Conservation (phyloP, 202 grass and related monocot species). For the Bolboschoenoplectus hybrid region DNA sequence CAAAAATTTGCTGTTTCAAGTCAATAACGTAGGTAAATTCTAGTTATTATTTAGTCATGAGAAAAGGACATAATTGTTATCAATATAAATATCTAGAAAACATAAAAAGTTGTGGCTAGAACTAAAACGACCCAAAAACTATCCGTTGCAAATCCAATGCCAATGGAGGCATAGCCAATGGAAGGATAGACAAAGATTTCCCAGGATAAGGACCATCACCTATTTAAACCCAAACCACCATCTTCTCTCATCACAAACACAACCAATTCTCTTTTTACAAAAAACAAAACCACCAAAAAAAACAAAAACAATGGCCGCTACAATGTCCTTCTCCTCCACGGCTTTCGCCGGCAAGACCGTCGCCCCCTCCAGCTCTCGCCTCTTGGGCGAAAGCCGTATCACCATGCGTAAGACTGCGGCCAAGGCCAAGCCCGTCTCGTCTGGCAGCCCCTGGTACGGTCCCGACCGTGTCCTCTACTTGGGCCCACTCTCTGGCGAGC, state of each 20-base stretch:
- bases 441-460: slow-evolving; percentile 71
- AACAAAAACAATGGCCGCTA: slow-evolving; percentile 42
- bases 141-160: slow-evolving; percentile 37
- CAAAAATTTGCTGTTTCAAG: neutral
- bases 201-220: slow-evolving; percentile 29
- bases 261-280: neutral
- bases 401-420: slow-evolving; percentile 57
- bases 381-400: slow-evolving; percentile 48
- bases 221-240: slow-evolving; percentile 42
- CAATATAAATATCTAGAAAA: slow-evolving; percentile 15
- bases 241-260: slow-evolving; percentile 37
- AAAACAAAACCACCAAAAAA: neutral
- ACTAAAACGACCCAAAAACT: neutral
- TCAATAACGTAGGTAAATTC: neutral
- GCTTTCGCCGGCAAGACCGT: slow-evolving; percentile 50
- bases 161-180: slow-evolving; percentile 9
- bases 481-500: slow-evolving; percentile 63
- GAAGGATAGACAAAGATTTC: slow-evolving; percentile 33
- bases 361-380: neutral
- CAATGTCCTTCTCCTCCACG: slow-evolving; percentile 58
- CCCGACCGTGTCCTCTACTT: slow-evolving; percentile 61
- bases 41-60: neutral
- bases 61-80: slow-evolving; percentile 22
- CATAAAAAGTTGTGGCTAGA: slow-evolving; percentile 27
- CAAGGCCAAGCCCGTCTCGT: slow-evolving; percentile 45